Percentiles rank a stretch among this genome's conserved stretches.
phyloP scores from a whole-genome alignment of 2,329 filamentous ascomycete genomes.

The Neonectria ditissima region DNA sequence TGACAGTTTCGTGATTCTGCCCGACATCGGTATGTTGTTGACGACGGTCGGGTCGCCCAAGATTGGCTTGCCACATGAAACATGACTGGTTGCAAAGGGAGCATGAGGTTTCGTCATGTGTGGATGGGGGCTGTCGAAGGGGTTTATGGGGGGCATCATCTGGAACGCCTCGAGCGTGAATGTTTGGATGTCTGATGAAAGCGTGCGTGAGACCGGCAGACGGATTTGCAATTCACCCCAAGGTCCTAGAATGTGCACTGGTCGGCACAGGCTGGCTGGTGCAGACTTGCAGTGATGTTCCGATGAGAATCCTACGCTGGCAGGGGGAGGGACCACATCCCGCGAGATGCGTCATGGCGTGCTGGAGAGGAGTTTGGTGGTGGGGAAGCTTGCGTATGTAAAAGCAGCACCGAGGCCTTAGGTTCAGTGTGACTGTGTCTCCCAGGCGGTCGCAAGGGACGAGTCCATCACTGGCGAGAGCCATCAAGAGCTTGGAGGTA shows the following conservation, averaged over 20 bases:
- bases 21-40: not conserved
- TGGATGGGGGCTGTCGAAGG: constrained; percentile 14
- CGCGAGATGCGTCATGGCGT: constrained; percentile 23
- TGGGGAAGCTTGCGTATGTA: constrained; percentile 27
- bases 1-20: not conserved
- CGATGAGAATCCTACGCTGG: constrained; percentile 8
- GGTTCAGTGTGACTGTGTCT: too few relatives aligned
- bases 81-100: constrained; percentile 16
- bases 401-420: constrained; percentile 14
- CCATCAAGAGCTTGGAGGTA: constrained; percentile 13
- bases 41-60: not conserved
- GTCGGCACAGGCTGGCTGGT: not conserved
- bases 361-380: not conserved
- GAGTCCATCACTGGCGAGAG: constrained; percentile 1
- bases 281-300: not conserved
- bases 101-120: constrained; percentile 11
- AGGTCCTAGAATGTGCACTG: not conserved
- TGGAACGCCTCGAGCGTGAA: not conserved
- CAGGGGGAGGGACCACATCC: constrained; percentile 23
- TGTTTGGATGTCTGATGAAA: not conserved
- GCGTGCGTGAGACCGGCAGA: not conserved
- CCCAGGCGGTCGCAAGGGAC: not conserved
- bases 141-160: not conserved
- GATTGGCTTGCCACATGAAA: constrained; percentile 21
- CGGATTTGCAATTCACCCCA: not conserved